Base-by-base conservation (phyloP, 257 asterid genomes). In the Jacaranda copaia region DNA sequence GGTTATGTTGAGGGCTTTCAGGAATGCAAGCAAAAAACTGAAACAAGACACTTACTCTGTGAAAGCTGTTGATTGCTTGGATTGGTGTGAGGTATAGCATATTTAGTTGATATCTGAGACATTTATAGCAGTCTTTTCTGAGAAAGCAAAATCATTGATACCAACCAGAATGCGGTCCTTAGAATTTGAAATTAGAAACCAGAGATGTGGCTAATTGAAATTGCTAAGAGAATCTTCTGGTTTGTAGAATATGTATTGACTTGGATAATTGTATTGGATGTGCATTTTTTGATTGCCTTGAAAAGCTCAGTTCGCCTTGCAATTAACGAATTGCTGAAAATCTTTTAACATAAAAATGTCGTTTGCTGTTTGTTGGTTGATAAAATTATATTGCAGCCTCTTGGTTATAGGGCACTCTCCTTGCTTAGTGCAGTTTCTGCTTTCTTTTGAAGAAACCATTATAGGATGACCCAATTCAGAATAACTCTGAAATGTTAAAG, bases 1-100 rank as follows among this genome's bases (percentile, higher is more conserved):
- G 86, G 97, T 92, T 80, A 90, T 92, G 96, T 81, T 92, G 87
- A 87, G 95, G 83, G 97, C 97, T 76, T 88, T 92, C 79, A 92
- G 87, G 80, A 82, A 40, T 42, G 97, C 92, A 11, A 88, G 87
- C 70, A 87, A 75, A 82, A 89, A 84, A 73, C 53, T 89, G 63
- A 84, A 83, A 20, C 87, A 87, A 39, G 93, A 87, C 45, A 58
- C 77, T 59, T 86, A 57, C 76, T 76, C 70, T 45, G 96, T 92
- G 70, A 90, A 89, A 78, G 93, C 97, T 63, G 85, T 92, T 69
- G 96, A 92, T 84, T 92, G 97, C 90, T 83, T 87, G 84, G 93
- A 92, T 76, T 89, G 92, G 96, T 87, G 92, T 43, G 90, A 92
- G 97, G 97, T 92, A 86, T 15, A 14, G 55, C 80, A 71, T 64